These are phyloP conservation scores for Metarhizium robertsii DNA, from an alignment of 2,329 filamentous ascomycete genomes.

Conservation along the genomic window DNA sequence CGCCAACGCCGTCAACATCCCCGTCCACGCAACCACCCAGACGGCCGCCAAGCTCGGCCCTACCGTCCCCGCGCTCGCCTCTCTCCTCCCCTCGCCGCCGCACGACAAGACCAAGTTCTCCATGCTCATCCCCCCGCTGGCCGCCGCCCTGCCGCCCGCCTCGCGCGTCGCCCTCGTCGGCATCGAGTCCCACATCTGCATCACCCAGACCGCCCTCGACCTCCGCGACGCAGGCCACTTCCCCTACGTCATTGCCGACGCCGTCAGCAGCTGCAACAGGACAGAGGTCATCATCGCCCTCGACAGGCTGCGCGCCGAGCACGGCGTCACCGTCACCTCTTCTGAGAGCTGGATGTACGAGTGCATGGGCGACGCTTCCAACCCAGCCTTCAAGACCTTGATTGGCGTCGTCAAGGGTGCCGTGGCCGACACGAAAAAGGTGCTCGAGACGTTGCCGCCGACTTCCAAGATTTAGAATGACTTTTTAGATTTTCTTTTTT, in stretches of 20 bases:
- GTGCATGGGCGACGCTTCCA: constrained; percentile 70
- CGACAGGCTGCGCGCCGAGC: constrained; percentile 59
- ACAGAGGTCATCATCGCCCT: constrained; percentile 76
- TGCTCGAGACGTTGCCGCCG: constrained; percentile 51
- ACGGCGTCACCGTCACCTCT: constrained; percentile 68
- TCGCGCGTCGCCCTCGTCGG: constrained; percentile 70
- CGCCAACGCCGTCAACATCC: constrained; percentile 57
- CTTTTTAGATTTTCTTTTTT: not conserved
- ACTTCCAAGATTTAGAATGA: constrained; percentile 43
- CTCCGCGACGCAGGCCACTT: constrained; percentile 63
- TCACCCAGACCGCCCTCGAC: constrained; percentile 86
- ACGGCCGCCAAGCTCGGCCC: constrained; percentile 68
- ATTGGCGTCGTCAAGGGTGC: constrained; percentile 72
- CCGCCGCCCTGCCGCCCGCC: constrained; percentile 22
- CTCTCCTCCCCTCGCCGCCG: constrained; percentile 43
- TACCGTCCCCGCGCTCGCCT: constrained; percentile 63
- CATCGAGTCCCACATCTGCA: constrained; percentile 90
- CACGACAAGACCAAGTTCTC: constrained; percentile 85
- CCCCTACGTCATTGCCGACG: constrained; percentile 84
- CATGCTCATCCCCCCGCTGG: constrained; percentile 69
- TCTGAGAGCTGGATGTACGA: constrained; percentile 90
- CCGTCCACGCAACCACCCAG: constrained; percentile 81
- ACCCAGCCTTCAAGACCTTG: constrained; percentile 63
- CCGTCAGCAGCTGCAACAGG: constrained; percentile 76
- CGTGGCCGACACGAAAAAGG: constrained; percentile 58